A percentile compares a stretch with the other conserved stretches of the same genome.
Evolutionary conservation across 208 protist species (phyloP).

Genomic region (Leishmania lainsoni): DNA sequence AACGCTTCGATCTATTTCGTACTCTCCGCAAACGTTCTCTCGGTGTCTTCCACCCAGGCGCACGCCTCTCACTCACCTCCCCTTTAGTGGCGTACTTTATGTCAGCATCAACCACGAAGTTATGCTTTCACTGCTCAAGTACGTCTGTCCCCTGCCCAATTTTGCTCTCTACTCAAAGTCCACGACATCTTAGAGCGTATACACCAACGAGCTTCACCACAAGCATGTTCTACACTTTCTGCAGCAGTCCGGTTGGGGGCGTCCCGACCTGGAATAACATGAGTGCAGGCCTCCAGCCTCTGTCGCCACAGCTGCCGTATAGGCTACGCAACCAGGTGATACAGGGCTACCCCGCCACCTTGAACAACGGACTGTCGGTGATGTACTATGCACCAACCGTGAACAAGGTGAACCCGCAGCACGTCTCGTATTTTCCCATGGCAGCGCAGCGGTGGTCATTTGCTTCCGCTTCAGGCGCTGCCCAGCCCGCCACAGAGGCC

Average conservation of each 20-base stretch:
- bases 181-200: background rate
- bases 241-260: background rate
- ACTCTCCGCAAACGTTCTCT: background rate
- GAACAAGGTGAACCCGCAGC: background rate
- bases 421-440: background rate
- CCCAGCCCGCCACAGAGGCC: background rate
- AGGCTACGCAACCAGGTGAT: background rate
- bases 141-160: background rate
- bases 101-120: background rate
- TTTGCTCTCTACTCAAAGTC: background rate
- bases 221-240: conserved; percentile 15
- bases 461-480: background rate
- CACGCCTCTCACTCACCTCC: background rate
- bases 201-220: background rate
- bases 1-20: background rate
- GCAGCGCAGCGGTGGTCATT: background rate
- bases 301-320: background rate
- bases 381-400: background rate
- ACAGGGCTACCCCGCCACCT: background rate
- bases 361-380: background rate
- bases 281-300: too few species aligned
- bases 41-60: background rate
- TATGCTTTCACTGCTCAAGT: background rate
- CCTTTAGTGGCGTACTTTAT: background rate
- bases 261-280: background rate